Base-by-base conservation (phyloP, 2,329 filamentous ascomycete species). In the Cucurbitaria berberidis region DNA sequence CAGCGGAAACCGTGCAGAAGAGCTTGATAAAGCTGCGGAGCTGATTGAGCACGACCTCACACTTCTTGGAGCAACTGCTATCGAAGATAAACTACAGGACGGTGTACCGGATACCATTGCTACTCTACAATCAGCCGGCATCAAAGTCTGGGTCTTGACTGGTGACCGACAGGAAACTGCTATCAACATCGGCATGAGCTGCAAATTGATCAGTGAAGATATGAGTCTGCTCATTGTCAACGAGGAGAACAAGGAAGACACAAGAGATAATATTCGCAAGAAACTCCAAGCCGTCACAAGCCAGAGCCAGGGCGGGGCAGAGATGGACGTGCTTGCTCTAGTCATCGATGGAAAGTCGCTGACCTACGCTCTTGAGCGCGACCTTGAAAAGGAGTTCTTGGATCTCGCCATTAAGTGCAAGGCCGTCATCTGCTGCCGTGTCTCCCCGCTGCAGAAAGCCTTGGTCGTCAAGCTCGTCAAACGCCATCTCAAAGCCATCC, bases 111-210 rank as follows among this genome's bases (percentile, higher is more conserved):
- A 99, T 75, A 99, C 95, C 0, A 99, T 99, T 53, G 92, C 97
- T 74, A 99, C 95, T 0, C 81, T 99, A 24, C 96, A 99, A 75
- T 90, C 93, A 60, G 95, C 96, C 21, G 93, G 93, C 47, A 98
- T 99, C 81, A 99, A 99, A 78, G 89, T 99, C 49, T 99, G 95
- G 95, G 95, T 99, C 18, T 77, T 99, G 75, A 99, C 95, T 34
- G 95, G 95, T 66, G 95, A 99, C 80, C 86, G 95, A 67, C 96
- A 99, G 77, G 95, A 99, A 77, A 99, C 95, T 24, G 95, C 95
- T 51, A 99, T 99, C 84, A 99, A 99, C 75, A 99, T 99, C 63
- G 95, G 96, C 60, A 99, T 99, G 95, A 97, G 92, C 74, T 99
- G 95, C 79, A 98, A 98, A 78, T 84, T 99, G 44, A 91, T 99